Base-by-base conservation (phyloP, 208 protist genomes). In the Leptomonas seymouri region DNA sequence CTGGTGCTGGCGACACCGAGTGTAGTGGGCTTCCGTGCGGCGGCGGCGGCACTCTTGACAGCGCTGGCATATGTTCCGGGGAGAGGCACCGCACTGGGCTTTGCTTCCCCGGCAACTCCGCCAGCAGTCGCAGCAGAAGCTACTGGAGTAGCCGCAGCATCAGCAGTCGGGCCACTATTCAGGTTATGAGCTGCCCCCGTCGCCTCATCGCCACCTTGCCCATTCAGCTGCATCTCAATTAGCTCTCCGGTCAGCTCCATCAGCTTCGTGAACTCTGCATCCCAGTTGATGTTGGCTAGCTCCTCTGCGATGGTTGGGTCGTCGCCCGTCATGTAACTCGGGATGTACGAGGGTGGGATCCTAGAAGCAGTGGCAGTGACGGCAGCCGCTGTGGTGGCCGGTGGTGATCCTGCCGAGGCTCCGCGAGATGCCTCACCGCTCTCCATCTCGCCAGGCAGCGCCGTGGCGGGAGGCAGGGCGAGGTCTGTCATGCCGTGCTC, bases 191-290 rank as follows among this genome's bases (percentile, higher is more conserved):
- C 74, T 27, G 34, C 42, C 12, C 31, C 71, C 36, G 39, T 67
- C 18, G 51, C 27, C 44, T 78, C 71, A 53, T 78, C 75, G n/a
- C 85, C 76, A n/a, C 58, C 53, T 36, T 74, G 76, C 21, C 71
- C 75, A 59, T 71, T 74, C 16, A 87, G 68, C 67, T 94, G 89
- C 36, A 76, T 71, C 23, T 89, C 75, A 50, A 94, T 85, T 55
- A 91, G 61, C 57, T 91, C 71, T 20, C 71, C 77, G 16, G 89
- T 94, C 45, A 92, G 76, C 34, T 74, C 69, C 89, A 94, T 90
- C 46, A 94, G 76, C 31, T 83, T 72, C 55, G 84, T 73, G 60
- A 89, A 94, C 74, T 92, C 86, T 16, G 84, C 84, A 9, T 63
- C 66, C 89, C 89, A 94, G 65, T 94, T 82, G 27, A 88, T 84